A percentile compares a stretch with the other conserved stretches of the same genome.
These are phyloP conservation scores for Phyllosticta citriasiana DNA, from an alignment of 2,329 filamentous ascomycete species.

Conservation along the genomic window DNA sequence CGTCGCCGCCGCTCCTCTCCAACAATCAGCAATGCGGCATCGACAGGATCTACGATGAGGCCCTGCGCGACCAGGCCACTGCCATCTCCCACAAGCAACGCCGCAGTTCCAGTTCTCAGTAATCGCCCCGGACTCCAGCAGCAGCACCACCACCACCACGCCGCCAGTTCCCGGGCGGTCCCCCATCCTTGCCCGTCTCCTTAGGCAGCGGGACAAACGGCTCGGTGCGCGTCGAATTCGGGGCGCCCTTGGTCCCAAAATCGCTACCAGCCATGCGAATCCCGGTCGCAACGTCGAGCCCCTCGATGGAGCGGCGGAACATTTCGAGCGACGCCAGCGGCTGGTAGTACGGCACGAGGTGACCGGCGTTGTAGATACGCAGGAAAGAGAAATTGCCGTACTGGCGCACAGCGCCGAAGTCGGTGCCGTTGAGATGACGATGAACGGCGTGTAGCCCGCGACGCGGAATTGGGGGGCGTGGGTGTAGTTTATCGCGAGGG, in stretches of 20 bases:
- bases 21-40: too few species aligned
- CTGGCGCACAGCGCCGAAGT: conserved; percentile 60
- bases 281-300: conserved; percentile 1
- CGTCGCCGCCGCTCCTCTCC: too few species aligned
- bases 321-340: conserved; percentile 3
- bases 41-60: too few species aligned
- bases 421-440: conserved; percentile 52
- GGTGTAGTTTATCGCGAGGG: conserved; percentile 20
- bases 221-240: conserved; percentile 4
- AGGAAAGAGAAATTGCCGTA: conserved; percentile 55
- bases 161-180: neutral
- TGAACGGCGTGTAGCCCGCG: conserved; percentile 65
- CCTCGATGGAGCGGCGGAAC: conserved; percentile 2
- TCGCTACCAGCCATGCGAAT: neutral
- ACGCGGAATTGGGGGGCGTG: conserved; percentile 42
- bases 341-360: conserved; percentile 33
- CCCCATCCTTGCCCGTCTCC: neutral
- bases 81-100: too few species aligned
- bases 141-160: too few species aligned
- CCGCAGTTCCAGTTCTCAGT: too few species aligned
- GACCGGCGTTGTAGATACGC: conserved; percentile 43
- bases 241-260: neutral
- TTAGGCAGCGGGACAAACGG: conserved; percentile 8
- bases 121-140: too few species aligned
- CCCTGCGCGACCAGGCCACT: too few species aligned